These are phyloP conservation scores for Melanomma pulvis-pyrius DNA, from an alignment of 495 filamentous ascomycete genomes.

Conservation along the genomic window DNA sequence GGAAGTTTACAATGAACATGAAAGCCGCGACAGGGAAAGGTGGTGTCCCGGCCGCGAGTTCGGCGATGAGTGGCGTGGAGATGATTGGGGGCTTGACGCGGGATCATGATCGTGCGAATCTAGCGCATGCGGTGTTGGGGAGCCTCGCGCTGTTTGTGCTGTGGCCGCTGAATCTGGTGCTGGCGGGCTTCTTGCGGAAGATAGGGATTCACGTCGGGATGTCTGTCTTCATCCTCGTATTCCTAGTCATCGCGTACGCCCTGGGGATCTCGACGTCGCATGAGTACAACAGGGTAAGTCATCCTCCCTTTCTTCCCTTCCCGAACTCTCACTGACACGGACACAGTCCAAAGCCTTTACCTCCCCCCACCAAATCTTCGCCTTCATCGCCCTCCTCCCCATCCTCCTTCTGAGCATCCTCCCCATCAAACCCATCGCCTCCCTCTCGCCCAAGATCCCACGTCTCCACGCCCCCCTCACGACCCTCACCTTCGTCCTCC, in stretches of 20 bases:
- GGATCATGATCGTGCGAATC: conserved; percentile 30
- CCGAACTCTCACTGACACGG: not conserved
- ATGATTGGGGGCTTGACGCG: conserved; percentile 16
- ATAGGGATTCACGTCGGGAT: conserved; percentile 31
- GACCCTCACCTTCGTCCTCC: conserved; percentile 18
- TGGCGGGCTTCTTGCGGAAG: conserved; percentile 33
- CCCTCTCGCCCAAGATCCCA: conserved; percentile 10
- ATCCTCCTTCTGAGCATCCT: conserved; percentile 28
- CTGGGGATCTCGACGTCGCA: conserved; percentile 30
- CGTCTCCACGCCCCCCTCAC: conserved; percentile 25
- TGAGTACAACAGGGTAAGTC: conserved; percentile 37
- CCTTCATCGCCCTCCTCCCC: conserved; percentile 27
- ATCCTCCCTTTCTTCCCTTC: not conserved
- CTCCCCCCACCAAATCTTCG: conserved; percentile 33
- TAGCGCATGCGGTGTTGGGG: conserved; percentile 36
- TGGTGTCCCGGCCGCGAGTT: conserved; percentile 26
- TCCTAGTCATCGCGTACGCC: conserved; percentile 32
- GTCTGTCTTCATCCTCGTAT: conserved; percentile 24
- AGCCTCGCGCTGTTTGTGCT: conserved; percentile 36
- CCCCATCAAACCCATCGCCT: conserved; percentile 14
- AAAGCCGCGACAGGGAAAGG: conserved; percentile 29
- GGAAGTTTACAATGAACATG: conserved; percentile 40
- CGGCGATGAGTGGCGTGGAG: conserved; percentile 16
- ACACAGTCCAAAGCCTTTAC: conserved; percentile 30
- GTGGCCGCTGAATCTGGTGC: conserved; percentile 35